Conservation (phyloP, 495 filamentous ascomycete genomes). For the Glutinoglossum americanum region DNA sequence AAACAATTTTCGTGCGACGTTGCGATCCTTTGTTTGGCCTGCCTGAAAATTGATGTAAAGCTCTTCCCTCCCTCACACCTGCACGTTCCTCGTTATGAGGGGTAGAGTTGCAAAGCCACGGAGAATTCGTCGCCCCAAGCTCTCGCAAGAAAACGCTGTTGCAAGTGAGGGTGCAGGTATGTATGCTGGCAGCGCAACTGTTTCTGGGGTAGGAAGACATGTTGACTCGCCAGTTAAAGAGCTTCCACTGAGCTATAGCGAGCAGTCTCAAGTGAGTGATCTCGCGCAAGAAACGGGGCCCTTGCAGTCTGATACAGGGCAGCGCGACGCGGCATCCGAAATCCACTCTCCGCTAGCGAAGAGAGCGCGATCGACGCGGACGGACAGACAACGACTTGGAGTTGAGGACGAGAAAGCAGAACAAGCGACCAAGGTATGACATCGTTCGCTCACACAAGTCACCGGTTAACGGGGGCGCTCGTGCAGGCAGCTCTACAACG, state of each 20-base stretch:
- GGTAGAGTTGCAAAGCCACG: slow-evolving; percentile 9
- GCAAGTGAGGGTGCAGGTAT: slow-evolving; percentile 7
- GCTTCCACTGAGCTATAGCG: slow-evolving; percentile 8
- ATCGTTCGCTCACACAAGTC: slow-evolving; percentile 6
- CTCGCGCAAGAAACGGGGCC: slow-evolving; percentile 6
- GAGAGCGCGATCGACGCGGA: slow-evolving; percentile 11
- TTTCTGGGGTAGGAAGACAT: slow-evolving; percentile 1
- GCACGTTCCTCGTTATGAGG: slow-evolving; percentile 9
- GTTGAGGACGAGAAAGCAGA: slow-evolving; percentile 11
- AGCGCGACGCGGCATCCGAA: slow-evolving; percentile 7
- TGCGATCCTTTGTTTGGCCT: slow-evolving; percentile 1
- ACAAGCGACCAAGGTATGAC: slow-evolving; percentile 10
- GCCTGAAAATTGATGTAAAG: slow-evolving; percentile 6
- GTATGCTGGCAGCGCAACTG: slow-evolving; percentile 2
- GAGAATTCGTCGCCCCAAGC: slow-evolving; percentile 8
- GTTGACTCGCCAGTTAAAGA: slow-evolving; percentile 9
- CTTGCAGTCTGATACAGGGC: slow-evolving; percentile 7
- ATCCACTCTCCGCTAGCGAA: slow-evolving; percentile 9
- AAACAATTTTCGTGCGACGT: not conserved
- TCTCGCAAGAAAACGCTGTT: slow-evolving; percentile 10
- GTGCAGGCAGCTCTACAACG: slow-evolving; percentile 10
- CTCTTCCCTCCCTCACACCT: not conserved
- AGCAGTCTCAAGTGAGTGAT: slow-evolving; percentile 6
- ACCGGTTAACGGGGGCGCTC: slow-evolving; percentile 5
- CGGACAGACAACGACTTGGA: slow-evolving; percentile 8